Evolutionary conservation across 2,329 filamentous ascomycete species (phyloP), one percentile per base, ranked within the genome.

Genomic region (Escovopsis weberi): DNA sequence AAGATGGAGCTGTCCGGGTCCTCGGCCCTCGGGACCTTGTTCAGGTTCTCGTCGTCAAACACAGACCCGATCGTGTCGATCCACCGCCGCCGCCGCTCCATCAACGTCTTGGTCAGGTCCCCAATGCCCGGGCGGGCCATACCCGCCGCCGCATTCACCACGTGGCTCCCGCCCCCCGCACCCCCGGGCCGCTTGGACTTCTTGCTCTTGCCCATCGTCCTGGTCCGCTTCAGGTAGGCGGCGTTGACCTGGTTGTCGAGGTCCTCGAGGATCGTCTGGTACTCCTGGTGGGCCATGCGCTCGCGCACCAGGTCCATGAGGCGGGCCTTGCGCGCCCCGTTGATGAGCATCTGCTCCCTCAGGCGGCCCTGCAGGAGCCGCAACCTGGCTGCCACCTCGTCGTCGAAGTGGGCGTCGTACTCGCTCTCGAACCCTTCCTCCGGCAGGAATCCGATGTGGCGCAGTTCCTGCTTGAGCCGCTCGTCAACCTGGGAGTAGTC

Each of bases 221-320:
- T 80, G 26, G 89, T 96, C 23, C 91, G 83, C 66, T 98, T 98
- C 37, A 94, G 78, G 57, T 96, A 98, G 4, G 91, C 89, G 41
- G 85, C 82, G 57, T 96, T 88, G 36, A 96, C 87, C 59, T 96
- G 91, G 36, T 80, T 79, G 67, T 98, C 91, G 19, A 98, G 78
- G 59, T 98, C 91, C 58, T 98, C 91, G 40, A 93, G 81, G 53
- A 98, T 98, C 43, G 87, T 95, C 59, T 82, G 83, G 67, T 94
- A 98, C 59, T 98, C 91, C 58, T 98, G 91, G 64, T 91, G 81
- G 0, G 91, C 91, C 77, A 98, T 89, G 50, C 86, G 80, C 59
- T 94, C 88, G 53, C 87, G 83, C 7, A 91, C 85, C 26, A 95
- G 72, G 33, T 95, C 88, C 1, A 85, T 78, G 10, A 98, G 70